phyloP scores from a whole-genome alignment of 805 yeast species.

The Candida alai region DNA sequence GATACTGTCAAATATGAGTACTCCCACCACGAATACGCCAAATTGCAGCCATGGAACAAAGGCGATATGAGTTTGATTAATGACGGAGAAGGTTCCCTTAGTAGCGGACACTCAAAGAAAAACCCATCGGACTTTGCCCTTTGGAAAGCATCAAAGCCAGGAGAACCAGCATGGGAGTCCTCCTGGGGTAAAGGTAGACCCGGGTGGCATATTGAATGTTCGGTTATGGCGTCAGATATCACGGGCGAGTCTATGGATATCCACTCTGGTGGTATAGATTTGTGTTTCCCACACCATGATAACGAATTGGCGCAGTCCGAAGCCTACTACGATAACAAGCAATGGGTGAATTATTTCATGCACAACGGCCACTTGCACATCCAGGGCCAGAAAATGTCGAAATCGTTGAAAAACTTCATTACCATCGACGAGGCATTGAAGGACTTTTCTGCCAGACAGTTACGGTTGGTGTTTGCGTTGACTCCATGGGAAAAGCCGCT shows the following conservation, averaged over 20 bases:
- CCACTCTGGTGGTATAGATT: constrained; percentile 95
- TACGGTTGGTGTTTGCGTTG: constrained; percentile 85
- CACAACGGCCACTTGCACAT: constrained; percentile 98
- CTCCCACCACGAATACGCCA: constrained; percentile 81
- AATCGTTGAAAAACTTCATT: constrained; percentile 90
- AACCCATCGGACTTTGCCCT: constrained; percentile 87
- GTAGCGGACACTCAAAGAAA: constrained; percentile 55
- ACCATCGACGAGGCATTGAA: constrained; percentile 87
- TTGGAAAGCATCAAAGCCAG: constrained; percentile 95
- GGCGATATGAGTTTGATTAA: constrained; percentile 80
- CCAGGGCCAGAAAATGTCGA: constrained; percentile 98
- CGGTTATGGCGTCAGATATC: constrained; percentile 94
- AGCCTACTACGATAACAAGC: constrained; percentile 82
- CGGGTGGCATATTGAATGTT: constrained; percentile 99
- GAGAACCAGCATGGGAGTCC: constrained; percentile 94
- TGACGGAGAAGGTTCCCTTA: constrained; percentile 92
- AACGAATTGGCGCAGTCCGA: constrained; percentile 97
- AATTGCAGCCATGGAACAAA: constrained; percentile 97
- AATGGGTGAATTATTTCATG: constrained; percentile 95
- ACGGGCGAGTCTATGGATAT: constrained; percentile 84
- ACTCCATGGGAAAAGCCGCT: constrained; percentile 90
- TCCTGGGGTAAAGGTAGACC: constrained; percentile 98
- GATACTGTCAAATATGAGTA: constrained; percentile 81
- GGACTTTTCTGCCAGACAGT: constrained; percentile 70
- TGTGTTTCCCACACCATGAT: constrained; percentile 98